Evolutionary conservation across 805 yeast species (phyloP).

Genomic region (Deakozyma indianensis): DNA sequence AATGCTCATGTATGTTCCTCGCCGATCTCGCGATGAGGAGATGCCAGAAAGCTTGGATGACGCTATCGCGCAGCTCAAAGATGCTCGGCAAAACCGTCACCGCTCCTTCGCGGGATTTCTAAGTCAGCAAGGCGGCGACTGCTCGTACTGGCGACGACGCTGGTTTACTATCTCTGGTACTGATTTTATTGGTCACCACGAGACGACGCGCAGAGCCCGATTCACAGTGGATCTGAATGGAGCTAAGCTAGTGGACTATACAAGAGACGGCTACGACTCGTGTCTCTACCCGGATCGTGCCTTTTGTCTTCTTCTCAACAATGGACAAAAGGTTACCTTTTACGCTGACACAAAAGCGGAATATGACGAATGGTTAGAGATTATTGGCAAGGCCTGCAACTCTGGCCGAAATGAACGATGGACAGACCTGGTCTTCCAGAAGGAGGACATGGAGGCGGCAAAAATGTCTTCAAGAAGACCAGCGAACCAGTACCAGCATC

Average conservation of each 20-base stretch:
- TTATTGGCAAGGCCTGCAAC: conserved; percentile 26
- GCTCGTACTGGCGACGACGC: conserved; percentile 29
- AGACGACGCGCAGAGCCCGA: conserved; percentile 10
- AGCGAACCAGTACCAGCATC: too few relatives aligned
- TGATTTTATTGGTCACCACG: conserved; percentile 30
- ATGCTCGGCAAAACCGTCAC: conserved; percentile 8
- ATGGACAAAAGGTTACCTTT: conserved; percentile 72
- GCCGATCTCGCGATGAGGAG: not conserved
- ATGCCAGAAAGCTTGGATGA: not conserved
- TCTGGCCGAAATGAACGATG: not conserved
- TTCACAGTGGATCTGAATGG: not conserved
- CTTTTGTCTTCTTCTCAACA: conserved; percentile 58
- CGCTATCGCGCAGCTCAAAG: not conserved
- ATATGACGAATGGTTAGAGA: conserved; percentile 50
- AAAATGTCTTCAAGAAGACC: too few relatives aligned
- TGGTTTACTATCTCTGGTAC: conserved; percentile 28
- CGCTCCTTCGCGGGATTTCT: conserved; percentile 21
- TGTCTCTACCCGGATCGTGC: conserved; percentile 68
- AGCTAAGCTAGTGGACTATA: not conserved
- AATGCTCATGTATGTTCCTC: conserved; percentile 28
- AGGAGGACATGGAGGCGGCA: not conserved
- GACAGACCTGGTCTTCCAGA: not conserved
- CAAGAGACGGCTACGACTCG: conserved; percentile 13
- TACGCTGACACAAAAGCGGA: conserved; percentile 62
- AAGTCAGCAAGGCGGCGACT: conserved; percentile 35